Evolutionary conservation across 257 asterid genomes (phyloP), one percentile per base, ranked within the genome.

Genomic region (Petrea volubilis): DNA sequence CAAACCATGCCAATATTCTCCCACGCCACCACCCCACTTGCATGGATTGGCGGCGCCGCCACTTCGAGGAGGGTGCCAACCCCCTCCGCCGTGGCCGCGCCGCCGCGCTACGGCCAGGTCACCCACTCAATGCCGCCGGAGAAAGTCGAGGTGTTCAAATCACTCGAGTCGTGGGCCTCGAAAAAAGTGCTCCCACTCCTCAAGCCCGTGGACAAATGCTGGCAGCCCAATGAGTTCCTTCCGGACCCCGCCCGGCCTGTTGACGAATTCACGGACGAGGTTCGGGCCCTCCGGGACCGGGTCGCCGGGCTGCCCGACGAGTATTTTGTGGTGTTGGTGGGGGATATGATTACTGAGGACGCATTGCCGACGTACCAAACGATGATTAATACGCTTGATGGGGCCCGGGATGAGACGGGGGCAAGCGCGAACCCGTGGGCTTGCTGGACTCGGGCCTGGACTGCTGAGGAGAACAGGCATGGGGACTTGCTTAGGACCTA

Each of bases 381-480:
- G 13, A 0, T 68, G 56, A 0, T 74, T 1, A 83, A 83, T 41
- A 74, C 70, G 0, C 25, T 29, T 1, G 85, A 67, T 2, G 85
- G 79, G 3, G 68, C 68, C 12, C 56, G 64, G 0, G 81, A 83
- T 17, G 70, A 77, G 67, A 83, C 78, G 0, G 85, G 76, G 0
- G 44, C 70, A 8, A 83, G 87, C 73, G 60, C 74, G 21, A 74
- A 47, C 46, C 83, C 85, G 20, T 83, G 85, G 83, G 87, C 81
- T 10, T 24, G 57, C 10, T 83, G 85, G 83, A 71, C 62, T 52
- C 69, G 83, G 49, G 79, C 78, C 18, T 83, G 87, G 87, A 44
- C 83, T 0, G 85, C 85, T 6, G 85, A 83, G 73, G 85, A 83
- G 52, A 83, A 80, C 11, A 47, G 80, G 15, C 87, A 77, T 51